Percentiles rank a stretch among this genome's conserved stretches.
Evolutionary conservation across 768 basidiomycete genomes (phyloP).

Genomic region (Lepiota brunneoincarnata): DNA sequence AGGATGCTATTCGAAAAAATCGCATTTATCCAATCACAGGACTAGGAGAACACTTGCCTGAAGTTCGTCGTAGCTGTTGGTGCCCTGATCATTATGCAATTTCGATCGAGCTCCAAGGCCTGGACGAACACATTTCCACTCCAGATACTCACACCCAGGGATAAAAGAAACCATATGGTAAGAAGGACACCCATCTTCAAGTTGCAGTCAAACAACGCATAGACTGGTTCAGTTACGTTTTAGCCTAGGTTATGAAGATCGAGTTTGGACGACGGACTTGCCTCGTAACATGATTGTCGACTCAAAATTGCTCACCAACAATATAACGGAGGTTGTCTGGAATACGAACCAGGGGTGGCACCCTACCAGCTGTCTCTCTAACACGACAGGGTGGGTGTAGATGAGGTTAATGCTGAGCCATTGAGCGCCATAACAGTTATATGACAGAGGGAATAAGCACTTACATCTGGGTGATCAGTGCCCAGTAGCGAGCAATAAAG

Average conservation of each 20-base stretch:
- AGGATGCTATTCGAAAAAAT: not conserved
- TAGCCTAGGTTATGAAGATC: too few species aligned
- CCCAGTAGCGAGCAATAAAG: not conserved
- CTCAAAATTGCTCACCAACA: not conserved
- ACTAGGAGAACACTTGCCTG: not conserved
- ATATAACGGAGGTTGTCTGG: not conserved
- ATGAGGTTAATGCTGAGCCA: not conserved
- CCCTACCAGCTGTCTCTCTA: not conserved
- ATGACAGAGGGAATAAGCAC: not conserved
- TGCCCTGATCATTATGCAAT: not conserved
- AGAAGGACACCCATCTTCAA: not conserved
- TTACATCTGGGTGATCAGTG: not conserved
- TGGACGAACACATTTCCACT: not conserved
- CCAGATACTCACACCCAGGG: not conserved
- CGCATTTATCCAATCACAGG: not conserved
- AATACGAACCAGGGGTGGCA: not conserved
- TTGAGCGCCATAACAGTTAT: not conserved
- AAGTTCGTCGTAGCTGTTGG: not conserved
- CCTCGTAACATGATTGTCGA: conserved; percentile 1
- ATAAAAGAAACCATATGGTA: not conserved
- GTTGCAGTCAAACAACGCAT: not conserved
- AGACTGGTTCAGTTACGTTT: not conserved
- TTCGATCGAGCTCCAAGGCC: not conserved
- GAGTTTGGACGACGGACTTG: not conserved
- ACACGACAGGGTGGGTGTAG: not conserved